Percentiles rank a stretch among this genome's conserved stretches.
Conservation (phyloP, 371 early-diverging fungal genomes). For the Globomyces sp. region DNA sequence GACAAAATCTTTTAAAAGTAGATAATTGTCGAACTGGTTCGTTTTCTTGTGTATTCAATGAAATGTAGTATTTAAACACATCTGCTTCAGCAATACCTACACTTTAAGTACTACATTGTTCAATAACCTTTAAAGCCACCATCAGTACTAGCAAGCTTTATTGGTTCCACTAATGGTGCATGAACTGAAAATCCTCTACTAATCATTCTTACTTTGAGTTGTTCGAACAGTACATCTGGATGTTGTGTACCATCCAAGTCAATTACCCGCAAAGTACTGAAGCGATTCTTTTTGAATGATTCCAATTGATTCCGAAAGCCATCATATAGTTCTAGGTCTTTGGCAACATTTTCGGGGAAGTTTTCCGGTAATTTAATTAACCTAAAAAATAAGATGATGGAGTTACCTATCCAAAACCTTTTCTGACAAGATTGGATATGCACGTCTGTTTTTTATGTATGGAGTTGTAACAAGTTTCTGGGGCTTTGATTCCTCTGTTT, state of each 20-base stretch:
- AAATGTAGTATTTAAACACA: constrained; percentile 26
- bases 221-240: constrained; percentile 35
- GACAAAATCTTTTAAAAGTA: constrained; percentile 38
- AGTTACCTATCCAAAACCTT: constrained; percentile 37
- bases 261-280: constrained; percentile 28
- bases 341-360: constrained; percentile 21
- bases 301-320: constrained; percentile 14
- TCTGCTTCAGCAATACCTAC: constrained; percentile 35
- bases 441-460: constrained; percentile 29
- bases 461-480: neutral
- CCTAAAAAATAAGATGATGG: constrained; percentile 11
- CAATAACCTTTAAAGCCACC: constrained; percentile 31
- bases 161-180: constrained; percentile 19
- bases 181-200: constrained; percentile 32
- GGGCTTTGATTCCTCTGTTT: constrained; percentile 12
- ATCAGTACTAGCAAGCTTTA: constrained; percentile 27
- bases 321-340: constrained; percentile 21
- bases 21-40: constrained; percentile 43
- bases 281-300: constrained; percentile 20
- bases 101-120: neutral
- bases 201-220: constrained; percentile 28
- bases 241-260: constrained; percentile 43
- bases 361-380: constrained; percentile 44
- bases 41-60: constrained; percentile 31
- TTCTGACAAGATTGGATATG: constrained; percentile 36